These are phyloP conservation scores for Melampsora americana DNA, from an alignment of 1,284 basidiomycete species.

Conservation along the genomic window DNA sequence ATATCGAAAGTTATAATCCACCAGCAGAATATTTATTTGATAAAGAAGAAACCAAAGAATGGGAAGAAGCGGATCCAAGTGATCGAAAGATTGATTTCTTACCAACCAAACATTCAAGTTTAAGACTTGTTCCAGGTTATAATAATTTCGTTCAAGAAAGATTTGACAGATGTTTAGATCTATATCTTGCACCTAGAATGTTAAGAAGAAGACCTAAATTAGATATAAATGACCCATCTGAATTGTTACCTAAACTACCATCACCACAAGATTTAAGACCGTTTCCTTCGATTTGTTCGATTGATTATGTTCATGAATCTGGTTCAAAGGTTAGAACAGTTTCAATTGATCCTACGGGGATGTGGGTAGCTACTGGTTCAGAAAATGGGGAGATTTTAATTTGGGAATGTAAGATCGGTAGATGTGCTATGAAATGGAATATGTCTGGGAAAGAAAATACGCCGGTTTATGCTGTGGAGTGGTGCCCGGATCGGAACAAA, in stretches of 20 bases:
- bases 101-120: constrained; percentile 76
- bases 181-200: constrained; percentile 93
- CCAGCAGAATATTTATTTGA: constrained; percentile 96
- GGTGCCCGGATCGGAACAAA: constrained; percentile 85
- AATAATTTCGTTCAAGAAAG: constrained; percentile 87
- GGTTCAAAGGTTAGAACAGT: constrained; percentile 68
- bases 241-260: constrained; percentile 91
- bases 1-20: constrained; percentile 96
- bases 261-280: constrained; percentile 86
- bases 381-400: constrained; percentile 81
- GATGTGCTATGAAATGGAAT: constrained; percentile 84
- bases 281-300: constrained; percentile 81
- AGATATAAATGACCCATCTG: constrained; percentile 68
- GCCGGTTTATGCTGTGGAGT: constrained; percentile 76
- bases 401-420: constrained; percentile 91
- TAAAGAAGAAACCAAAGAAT: constrained; percentile 75
- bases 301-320: constrained; percentile 69
- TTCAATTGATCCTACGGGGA: constrained; percentile 79
- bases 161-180: constrained; percentile 89
- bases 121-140: constrained; percentile 90
- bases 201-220: constrained; percentile 70
- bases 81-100: constrained; percentile 88
- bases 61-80: constrained; percentile 80
- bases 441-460: constrained; percentile 63
- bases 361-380: constrained; percentile 87